phyloP scores from a whole-genome alignment of 352 stramenopile species.

The Phytophthora uliginosa region DNA sequence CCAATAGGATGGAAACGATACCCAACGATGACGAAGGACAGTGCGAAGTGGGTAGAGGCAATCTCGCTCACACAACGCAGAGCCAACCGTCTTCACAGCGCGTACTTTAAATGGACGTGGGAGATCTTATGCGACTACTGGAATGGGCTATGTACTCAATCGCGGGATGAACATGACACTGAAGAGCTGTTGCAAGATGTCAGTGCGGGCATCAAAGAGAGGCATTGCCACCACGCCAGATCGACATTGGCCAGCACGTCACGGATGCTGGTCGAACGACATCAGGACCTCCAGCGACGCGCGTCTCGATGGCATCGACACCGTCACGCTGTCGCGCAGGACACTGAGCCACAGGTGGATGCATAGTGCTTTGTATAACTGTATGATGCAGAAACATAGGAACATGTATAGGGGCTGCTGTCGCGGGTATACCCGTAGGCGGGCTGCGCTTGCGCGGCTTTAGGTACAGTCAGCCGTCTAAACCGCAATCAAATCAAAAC shows the following conservation, averaged over 20 bases:
- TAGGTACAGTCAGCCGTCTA: background rate
- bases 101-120: background rate
- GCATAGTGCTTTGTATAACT: background rate
- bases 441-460: background rate
- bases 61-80: background rate
- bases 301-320: no score
- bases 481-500: slow-evolving; percentile 1
- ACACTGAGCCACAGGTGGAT: no score
- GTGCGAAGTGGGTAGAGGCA: background rate
- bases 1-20: background rate
- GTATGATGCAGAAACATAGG: background rate
- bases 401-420: background rate
- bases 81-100: background rate
- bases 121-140: background rate
- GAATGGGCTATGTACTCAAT: background rate
- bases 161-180: background rate
- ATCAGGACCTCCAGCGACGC: background rate
- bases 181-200: background rate
- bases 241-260: no score
- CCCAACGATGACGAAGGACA: background rate
- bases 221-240: background rate
- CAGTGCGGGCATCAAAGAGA: background rate
- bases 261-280: no score
- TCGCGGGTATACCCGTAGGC: background rate
- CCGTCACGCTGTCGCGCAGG: no score